Percentiles rank a stretch among this genome's conserved stretches.
Evolutionary conservation across 1,139 yeast species (phyloP).

Genomic region (Kluyveromyces marxianus): DNA sequence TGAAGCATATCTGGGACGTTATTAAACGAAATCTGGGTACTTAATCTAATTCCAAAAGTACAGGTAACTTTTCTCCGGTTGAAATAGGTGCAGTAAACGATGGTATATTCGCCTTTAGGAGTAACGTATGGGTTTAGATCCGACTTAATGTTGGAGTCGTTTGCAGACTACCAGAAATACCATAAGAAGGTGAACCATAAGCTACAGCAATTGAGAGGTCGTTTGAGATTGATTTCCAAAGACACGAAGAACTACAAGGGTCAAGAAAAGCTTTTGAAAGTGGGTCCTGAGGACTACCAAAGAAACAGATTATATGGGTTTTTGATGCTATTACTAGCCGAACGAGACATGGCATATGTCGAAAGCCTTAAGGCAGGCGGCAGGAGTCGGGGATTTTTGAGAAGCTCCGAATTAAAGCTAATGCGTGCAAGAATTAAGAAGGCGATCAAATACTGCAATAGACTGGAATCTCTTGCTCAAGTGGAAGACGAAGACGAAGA

Average conservation of each 20-base stretch:
- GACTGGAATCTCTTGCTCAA: constrained; percentile 38
- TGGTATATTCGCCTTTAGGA: constrained; percentile 25
- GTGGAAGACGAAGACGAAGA: constrained; percentile 9
- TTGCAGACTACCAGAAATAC: constrained; percentile 23
- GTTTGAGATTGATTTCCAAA: constrained; percentile 23
- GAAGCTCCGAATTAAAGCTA: constrained; percentile 37
- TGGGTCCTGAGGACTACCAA: constrained; percentile 22
- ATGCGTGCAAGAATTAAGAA: constrained; percentile 63
- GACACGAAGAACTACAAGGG: constrained; percentile 25
- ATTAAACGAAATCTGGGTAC: no score
- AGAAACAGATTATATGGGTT: constrained; percentile 26
- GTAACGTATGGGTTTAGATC: constrained; percentile 29
- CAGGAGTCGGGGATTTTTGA: constrained; percentile 25
- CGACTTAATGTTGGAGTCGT: constrained; percentile 27
- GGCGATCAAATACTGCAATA: constrained; percentile 42
- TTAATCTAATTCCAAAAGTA: no score
- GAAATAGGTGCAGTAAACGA: not conserved
- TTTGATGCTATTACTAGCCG: constrained; percentile 24
- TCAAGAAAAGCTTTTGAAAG: constrained; percentile 22
- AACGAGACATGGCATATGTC: constrained; percentile 27
- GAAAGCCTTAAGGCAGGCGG: constrained; percentile 26
- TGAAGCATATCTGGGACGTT: not conserved
- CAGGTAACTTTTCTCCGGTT: no score
- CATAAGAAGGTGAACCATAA: constrained; percentile 28
- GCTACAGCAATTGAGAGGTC: constrained; percentile 26